Conservation (phyloP, 2,329 filamentous ascomycete species). For the Ceratocystis variospora region DNA sequence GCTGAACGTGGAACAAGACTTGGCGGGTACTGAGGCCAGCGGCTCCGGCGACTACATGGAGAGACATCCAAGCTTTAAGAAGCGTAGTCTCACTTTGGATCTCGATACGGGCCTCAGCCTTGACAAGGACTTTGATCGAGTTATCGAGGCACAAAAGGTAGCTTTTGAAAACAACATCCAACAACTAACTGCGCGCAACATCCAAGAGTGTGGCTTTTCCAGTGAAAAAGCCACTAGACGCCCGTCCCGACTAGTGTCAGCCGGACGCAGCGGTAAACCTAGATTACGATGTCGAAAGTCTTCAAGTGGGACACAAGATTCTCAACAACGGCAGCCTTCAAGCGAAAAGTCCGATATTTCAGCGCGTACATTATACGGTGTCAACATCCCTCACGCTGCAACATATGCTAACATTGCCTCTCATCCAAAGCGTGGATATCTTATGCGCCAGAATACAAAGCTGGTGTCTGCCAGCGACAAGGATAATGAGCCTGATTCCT, state of each 20-base stretch:
- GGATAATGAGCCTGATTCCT: slow-evolving; percentile 39
- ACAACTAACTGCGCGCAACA: not conserved
- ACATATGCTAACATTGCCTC: slow-evolving; percentile 46
- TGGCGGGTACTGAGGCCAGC: slow-evolving; percentile 25
- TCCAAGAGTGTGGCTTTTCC: not conserved
- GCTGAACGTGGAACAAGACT: slow-evolving; percentile 32
- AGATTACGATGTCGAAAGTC: not conserved
- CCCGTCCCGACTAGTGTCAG: slow-evolving; percentile 11
- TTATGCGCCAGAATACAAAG: slow-evolving; percentile 98
- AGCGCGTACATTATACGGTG: slow-evolving; percentile 10
- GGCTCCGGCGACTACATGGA: slow-evolving; percentile 34
- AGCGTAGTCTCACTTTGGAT: slow-evolving; percentile 68
- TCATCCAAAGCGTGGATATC: slow-evolving; percentile 78
- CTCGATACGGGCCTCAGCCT: slow-evolving; percentile 76
- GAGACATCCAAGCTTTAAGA: slow-evolving; percentile 61
- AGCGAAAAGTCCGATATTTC: not conserved
- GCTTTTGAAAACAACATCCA: slow-evolving; percentile 31
- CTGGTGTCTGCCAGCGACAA: slow-evolving; percentile 84
- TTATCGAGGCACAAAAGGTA: slow-evolving; percentile 97
- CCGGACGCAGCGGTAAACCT: not conserved
- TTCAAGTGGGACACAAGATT: slow-evolving; percentile 9
- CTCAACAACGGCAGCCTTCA: slow-evolving; percentile 8
- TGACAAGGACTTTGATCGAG: slow-evolving; percentile 83
- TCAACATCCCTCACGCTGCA: slow-evolving; percentile 17
- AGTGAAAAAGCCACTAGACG: slow-evolving; percentile 2